These are phyloP conservation scores for Leccinum insolens DNA, from an alignment of 1,284 basidiomycete species.

Conservation along the genomic window DNA sequence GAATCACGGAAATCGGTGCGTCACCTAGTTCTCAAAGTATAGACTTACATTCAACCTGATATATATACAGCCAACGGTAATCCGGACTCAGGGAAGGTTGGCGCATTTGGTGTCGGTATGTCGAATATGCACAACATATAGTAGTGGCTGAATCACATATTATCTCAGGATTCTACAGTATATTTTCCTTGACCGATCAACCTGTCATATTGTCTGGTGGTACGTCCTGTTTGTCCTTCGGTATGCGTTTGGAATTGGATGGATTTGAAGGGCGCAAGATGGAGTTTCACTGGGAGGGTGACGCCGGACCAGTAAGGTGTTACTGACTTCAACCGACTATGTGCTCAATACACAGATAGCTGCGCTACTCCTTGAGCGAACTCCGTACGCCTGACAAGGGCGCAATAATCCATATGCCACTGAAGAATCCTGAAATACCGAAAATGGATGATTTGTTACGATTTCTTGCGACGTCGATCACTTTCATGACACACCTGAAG, in stretches of 20 bases:
- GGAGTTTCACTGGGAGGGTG: background rate
- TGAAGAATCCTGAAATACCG: constrained; percentile 83
- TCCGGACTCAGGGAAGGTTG: constrained; percentile 69
- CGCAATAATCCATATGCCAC: constrained; percentile 88
- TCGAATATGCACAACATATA: constrained; percentile 42
- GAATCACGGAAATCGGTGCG: constrained; percentile 84
- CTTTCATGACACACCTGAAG: no score
- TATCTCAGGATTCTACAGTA: background rate
- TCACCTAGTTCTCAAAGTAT: background rate
- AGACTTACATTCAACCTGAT: background rate
- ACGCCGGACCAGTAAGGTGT: background rate
- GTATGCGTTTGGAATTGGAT: background rate
- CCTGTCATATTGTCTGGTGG: background rate
- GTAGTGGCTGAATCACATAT: background rate
- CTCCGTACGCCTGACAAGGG: constrained; percentile 51
- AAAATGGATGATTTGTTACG: constrained; percentile 38
- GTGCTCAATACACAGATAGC: constrained; percentile 1
- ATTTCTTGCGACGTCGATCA: no score
- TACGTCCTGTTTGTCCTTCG: background rate
- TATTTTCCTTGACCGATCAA: background rate
- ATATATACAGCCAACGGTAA: constrained; percentile 66
- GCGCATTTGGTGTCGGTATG: constrained; percentile 56
- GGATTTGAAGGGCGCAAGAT: background rate
- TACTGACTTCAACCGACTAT: background rate
- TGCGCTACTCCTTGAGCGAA: constrained; percentile 53